Evolutionary conservation across 2,329 filamentous ascomycete species (phyloP), one percentile per base, ranked within the genome.

Genomic region (Ophiosphaerella korrae): DNA sequence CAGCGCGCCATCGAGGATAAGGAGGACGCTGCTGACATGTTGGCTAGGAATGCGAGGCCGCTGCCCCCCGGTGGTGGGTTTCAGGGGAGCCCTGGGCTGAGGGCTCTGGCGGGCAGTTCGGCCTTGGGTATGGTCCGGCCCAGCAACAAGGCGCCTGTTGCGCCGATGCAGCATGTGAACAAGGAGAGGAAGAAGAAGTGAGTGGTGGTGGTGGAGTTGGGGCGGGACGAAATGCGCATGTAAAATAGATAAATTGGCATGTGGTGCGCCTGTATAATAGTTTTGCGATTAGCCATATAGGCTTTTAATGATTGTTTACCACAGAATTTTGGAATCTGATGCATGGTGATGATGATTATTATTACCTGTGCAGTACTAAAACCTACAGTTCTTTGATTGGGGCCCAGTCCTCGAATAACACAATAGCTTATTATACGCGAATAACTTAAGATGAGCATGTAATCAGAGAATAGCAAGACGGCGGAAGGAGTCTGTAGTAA

Each of bases 151-250:
- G 63, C 55, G n/a, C 65, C 63, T n/a, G 53, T 61, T 26, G 63
- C 65, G 24, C 49, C 52, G 2, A 68, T 68, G 65, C 13, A 57
- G 52, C 58, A 53, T 39, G 48, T 36, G 2, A 42, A n/a, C n/a
- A n/a, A n/a, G n/a, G n/a, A 33, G 45, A 53, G 48, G 49, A 44
- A 50, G n/a, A 16, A 46, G 32, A 33, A 11, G 39, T 18, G 23
- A 24, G 14, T 24, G 24, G 24, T 11, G 5, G 24, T 29, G 39
- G 45, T 11, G 9, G n/a, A n/a, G 31, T 1, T 40, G 37, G 36
- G 9, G 38, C 9, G 33, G 5, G n/a, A 24, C 7, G 14, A 35
- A 13, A 32, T n/a, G 36, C 14, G 18, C n/a, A 26, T 16, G 32
- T 21, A 16, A 33, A 13, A 21, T 14, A 13, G 12, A 14, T 12